These are phyloP conservation scores for Cylindrodendrum hubeiense DNA, from an alignment of 2,329 filamentous ascomycete species.

Conservation along the genomic window DNA sequence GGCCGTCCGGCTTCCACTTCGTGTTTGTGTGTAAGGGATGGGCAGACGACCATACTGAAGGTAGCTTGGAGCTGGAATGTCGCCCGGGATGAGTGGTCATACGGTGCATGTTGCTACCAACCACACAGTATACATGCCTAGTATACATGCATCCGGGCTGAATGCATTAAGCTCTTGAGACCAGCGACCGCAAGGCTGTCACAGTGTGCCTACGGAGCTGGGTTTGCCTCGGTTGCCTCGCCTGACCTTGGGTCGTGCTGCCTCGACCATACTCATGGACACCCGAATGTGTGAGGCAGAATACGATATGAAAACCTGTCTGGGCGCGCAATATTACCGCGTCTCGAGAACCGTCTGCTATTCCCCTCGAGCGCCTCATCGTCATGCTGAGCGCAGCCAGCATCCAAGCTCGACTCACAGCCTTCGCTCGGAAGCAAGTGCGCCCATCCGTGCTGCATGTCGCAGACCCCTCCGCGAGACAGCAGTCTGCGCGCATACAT, in stretches of 20 bases:
- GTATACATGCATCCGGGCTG: not conserved
- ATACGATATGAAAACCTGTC: not conserved
- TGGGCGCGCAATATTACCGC: not conserved
- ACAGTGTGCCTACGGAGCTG: conserved; percentile 4
- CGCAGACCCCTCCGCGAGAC: not conserved
- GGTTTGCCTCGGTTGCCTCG: not conserved
- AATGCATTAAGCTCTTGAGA: not conserved
- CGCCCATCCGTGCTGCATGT: not conserved
- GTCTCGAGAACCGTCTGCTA: not conserved
- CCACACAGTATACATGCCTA: conserved; percentile 11
- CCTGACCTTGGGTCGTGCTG: not conserved
- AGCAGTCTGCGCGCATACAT: not conserved
- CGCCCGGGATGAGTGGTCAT: not conserved
- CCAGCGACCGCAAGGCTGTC: conserved; percentile 10
- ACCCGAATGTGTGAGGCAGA: not conserved
- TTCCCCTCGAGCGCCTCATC: not conserved
- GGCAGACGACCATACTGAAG: not conserved
- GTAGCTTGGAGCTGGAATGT: not conserved
- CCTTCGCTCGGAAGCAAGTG: not conserved
- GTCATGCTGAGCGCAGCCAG: not conserved
- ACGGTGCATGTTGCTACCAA: not conserved
- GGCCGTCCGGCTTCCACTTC: not conserved
- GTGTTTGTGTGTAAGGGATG: too few species aligned
- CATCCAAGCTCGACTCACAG: not conserved
- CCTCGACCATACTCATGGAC: not conserved